phyloP scores from a whole-genome alignment of 495 filamentous ascomycete species.

The Ascobolus immersus region DNA sequence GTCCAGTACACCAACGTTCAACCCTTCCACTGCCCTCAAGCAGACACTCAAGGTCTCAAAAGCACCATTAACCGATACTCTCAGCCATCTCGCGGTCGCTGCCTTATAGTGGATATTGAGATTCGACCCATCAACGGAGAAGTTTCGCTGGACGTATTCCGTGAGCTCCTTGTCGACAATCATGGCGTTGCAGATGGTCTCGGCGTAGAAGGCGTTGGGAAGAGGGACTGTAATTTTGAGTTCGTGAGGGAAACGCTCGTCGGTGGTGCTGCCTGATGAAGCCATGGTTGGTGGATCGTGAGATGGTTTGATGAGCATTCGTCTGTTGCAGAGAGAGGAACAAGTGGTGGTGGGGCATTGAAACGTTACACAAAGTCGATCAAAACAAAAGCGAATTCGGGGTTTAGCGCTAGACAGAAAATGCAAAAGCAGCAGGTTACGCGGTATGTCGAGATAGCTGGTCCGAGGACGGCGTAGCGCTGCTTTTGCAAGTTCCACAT shows the following conservation, averaged over 20 bases:
- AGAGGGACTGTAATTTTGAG: conserved; percentile 66
- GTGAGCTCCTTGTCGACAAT: conserved; percentile 78
- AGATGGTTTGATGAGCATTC: not conserved
- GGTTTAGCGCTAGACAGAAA: too few relatives aligned
- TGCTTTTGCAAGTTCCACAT: too few relatives aligned
- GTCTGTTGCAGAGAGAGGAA: not conserved
- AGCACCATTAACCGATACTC: conserved; percentile 93
- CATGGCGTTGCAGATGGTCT: conserved; percentile 46
- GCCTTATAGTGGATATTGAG: conserved; percentile 58
- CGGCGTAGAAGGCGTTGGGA: conserved; percentile 54
- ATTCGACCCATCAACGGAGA: conserved; percentile 19
- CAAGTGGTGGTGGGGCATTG: conserved; percentile 18
- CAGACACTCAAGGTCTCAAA: conserved; percentile 74
- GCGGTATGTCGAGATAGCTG: too few relatives aligned
- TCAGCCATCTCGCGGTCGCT: conserved; percentile 83
- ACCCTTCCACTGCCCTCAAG: conserved; percentile 59
- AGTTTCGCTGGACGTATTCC: conserved; percentile 44
- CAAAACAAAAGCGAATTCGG: not conserved
- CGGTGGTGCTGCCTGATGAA: conserved; percentile 3
- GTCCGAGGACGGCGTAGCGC: too few relatives aligned
- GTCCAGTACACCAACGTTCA: conserved; percentile 59
- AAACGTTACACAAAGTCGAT: conserved; percentile 43
- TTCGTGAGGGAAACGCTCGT: conserved; percentile 7
- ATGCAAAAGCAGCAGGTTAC: too few relatives aligned
- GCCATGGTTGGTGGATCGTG: not conserved